phyloP scores from a whole-genome alignment of 2,329 filamentous ascomycete genomes.

The Clarireedia homoeocarpa region DNA sequence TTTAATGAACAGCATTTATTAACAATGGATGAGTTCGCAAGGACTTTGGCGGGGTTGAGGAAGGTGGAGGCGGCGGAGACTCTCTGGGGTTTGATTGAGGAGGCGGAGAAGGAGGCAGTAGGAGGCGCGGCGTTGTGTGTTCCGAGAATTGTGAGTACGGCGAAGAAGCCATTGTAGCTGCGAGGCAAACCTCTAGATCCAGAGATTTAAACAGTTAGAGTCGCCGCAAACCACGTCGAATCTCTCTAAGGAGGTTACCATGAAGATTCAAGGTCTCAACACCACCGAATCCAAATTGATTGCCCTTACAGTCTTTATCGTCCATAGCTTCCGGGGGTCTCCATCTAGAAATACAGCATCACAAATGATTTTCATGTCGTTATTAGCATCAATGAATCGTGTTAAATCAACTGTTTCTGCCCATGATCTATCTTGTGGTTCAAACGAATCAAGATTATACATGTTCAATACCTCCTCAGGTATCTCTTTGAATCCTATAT shows the following conservation, averaged over 20 bases:
- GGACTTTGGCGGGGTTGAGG: too few relatives aligned
- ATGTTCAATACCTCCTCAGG: constrained; percentile 79
- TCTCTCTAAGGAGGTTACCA: constrained; percentile 66
- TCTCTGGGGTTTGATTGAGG: too few relatives aligned
- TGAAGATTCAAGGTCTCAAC: constrained; percentile 79
- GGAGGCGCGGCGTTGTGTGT: too few relatives aligned
- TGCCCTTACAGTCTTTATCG: constrained; percentile 57
- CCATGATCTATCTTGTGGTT: constrained; percentile 63
- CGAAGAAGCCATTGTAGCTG: too few relatives aligned
- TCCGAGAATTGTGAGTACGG: too few relatives aligned
- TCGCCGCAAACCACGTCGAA: constrained; percentile 70
- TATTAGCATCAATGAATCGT: constrained; percentile 79
- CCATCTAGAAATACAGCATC: constrained; percentile 74
- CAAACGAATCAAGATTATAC: constrained; percentile 71
- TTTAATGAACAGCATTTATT: too few relatives aligned
- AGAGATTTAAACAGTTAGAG: constrained; percentile 69
- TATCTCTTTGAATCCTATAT: constrained; percentile 66
- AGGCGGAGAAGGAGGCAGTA: too few relatives aligned
- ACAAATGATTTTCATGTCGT: constrained; percentile 69
- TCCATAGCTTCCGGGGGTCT: constrained; percentile 46
- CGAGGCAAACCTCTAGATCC: constrained; percentile 54
- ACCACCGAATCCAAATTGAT: constrained; percentile 62
- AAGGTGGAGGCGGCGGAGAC: too few relatives aligned
- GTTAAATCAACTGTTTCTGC: constrained; percentile 85
- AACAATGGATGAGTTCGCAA: too few relatives aligned